These are phyloP conservation scores for Trichopus zeylanicus DNA, from an alignment of 116 monocot genomes.

Conservation along the genomic window DNA sequence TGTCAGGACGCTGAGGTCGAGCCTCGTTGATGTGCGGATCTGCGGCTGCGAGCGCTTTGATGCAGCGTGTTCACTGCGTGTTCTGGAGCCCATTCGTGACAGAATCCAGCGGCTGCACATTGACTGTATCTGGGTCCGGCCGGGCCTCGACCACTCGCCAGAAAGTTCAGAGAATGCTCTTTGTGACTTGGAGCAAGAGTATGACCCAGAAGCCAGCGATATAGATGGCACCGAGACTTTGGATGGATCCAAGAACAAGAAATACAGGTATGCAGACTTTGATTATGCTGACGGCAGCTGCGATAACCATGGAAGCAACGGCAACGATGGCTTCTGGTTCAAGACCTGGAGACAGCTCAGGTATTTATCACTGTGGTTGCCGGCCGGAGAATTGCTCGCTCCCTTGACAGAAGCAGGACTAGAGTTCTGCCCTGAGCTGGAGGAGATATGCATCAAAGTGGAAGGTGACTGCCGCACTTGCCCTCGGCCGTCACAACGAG, in stretches of 20 bases:
- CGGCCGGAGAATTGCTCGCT: constrained; percentile 60
- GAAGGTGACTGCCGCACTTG: constrained; percentile 81
- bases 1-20: constrained; percentile 32
- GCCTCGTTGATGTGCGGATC: constrained; percentile 60
- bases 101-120: constrained; percentile 61
- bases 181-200: constrained; percentile 4
- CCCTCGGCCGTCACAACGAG: constrained; percentile 19
- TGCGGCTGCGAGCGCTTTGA: constrained; percentile 49
- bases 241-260: constrained; percentile 16
- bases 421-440: constrained; percentile 62
- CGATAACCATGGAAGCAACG: too few relatives aligned
- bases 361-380: constrained; percentile 67
- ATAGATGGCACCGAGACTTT: constrained; percentile 1
- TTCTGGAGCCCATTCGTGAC: constrained; percentile 59
- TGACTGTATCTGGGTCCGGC: constrained; percentile 46
- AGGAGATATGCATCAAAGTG: constrained; percentile 73
- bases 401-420: constrained; percentile 45
- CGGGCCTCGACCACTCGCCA: constrained; percentile 4
- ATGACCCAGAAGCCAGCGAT: neutral
- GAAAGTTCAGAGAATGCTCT: neutral
- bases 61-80: constrained; percentile 27
- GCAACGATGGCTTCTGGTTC: constrained; percentile 12
- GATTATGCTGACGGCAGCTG: neutral
- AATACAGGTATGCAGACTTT: constrained; percentile 26
- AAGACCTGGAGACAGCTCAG: constrained; percentile 46